Conservation (phyloP, 2,329 filamentous ascomycete genomes). For the Emmonsiellopsis sp. region DNA sequence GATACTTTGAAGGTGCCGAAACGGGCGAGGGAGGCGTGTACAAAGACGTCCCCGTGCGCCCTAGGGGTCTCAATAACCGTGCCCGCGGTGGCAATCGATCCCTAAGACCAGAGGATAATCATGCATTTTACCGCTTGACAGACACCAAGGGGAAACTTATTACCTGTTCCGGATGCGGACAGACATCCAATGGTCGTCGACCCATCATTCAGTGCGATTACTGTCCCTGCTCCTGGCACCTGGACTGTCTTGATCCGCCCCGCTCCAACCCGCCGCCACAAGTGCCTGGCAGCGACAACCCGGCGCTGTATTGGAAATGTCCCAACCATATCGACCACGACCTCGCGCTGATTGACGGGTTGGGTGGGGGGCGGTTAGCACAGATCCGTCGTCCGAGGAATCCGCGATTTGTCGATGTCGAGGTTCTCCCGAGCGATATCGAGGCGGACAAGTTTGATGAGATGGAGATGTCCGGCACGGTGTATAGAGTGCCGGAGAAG, state of each 20-base stretch:
- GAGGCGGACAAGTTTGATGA: conserved; percentile 50
- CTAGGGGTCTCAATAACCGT: conserved; percentile 10
- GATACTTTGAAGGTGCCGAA: conserved; percentile 70
- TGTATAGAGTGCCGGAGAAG: conserved; percentile 55
- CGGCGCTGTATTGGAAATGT: conserved; percentile 72
- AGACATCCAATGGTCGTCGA: conserved; percentile 53
- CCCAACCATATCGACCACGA: conserved; percentile 77
- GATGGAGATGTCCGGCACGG: conserved; percentile 52
- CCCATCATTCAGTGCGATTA: conserved; percentile 79
- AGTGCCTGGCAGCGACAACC: conserved; percentile 37
- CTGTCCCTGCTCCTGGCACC: conserved; percentile 77
- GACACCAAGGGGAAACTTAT: conserved; percentile 67
- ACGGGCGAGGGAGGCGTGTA: conserved; percentile 73
- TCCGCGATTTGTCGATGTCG: conserved; percentile 59
- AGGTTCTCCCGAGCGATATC: conserved; percentile 49
- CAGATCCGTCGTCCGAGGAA: conserved; percentile 26
- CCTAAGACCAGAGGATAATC: conserved; percentile 13
- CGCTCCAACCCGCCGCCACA: conserved; percentile 65
- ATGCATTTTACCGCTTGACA: conserved; percentile 44
- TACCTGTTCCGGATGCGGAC: conserved; percentile 68
- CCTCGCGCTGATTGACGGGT: conserved; percentile 49
- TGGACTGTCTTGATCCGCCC: conserved; percentile 84
- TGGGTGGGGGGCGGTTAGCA: conserved; percentile 34
- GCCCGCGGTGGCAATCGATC: conserved; percentile 7
- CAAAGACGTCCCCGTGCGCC: conserved; percentile 49